Conservation (phyloP, 2,329 filamentous ascomycete species). For the Ciborinia camelliae region DNA sequence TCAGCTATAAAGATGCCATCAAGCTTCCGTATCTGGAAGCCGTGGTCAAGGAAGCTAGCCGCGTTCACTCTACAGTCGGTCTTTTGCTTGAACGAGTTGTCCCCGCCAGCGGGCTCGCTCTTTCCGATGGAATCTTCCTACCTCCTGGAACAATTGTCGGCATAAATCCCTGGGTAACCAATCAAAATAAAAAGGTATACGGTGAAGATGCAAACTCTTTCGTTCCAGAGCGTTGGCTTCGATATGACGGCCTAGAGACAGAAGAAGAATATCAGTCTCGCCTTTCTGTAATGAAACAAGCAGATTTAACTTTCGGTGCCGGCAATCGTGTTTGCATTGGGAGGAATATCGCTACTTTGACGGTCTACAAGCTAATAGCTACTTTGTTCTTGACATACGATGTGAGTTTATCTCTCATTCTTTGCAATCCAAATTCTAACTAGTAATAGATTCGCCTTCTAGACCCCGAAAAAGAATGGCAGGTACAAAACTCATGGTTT, state of each 20-base stretch:
- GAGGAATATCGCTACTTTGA: slow-evolving; percentile 41
- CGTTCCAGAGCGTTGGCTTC: slow-evolving; percentile 43
- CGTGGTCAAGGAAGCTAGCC: slow-evolving; percentile 46
- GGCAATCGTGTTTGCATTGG: slow-evolving; percentile 45
- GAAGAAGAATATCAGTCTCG: slow-evolving; percentile 38
- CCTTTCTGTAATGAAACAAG: slow-evolving; percentile 40
- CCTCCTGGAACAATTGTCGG: slow-evolving; percentile 37
- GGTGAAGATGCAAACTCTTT: slow-evolving; percentile 41
- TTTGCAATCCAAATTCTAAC: neutral
- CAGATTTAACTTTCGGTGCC: slow-evolving; percentile 43
- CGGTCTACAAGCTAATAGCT: slow-evolving; percentile 47
- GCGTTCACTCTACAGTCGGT: slow-evolving; percentile 44
- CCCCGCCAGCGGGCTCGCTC: slow-evolving; percentile 26
- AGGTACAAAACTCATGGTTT: slow-evolving; percentile 43
- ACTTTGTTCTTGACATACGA: slow-evolving; percentile 47
- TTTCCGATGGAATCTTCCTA: slow-evolving; percentile 32
- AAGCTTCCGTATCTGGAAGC: slow-evolving; percentile 36
- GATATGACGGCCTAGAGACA: slow-evolving; percentile 43
- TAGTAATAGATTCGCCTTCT: slow-evolving; percentile 38
- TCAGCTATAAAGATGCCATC: slow-evolving; percentile 1
- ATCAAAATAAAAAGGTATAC: slow-evolving; percentile 38
- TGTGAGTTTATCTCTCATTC: slow-evolving; percentile 34
- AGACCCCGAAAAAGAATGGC: slow-evolving; percentile 40
- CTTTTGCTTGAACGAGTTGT: slow-evolving; percentile 46
- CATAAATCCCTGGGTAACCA: slow-evolving; percentile 39